Evolutionary conservation across 176 grass and related monocot genomes (phyloP).

Genomic region (Pharus latifolius): DNA sequence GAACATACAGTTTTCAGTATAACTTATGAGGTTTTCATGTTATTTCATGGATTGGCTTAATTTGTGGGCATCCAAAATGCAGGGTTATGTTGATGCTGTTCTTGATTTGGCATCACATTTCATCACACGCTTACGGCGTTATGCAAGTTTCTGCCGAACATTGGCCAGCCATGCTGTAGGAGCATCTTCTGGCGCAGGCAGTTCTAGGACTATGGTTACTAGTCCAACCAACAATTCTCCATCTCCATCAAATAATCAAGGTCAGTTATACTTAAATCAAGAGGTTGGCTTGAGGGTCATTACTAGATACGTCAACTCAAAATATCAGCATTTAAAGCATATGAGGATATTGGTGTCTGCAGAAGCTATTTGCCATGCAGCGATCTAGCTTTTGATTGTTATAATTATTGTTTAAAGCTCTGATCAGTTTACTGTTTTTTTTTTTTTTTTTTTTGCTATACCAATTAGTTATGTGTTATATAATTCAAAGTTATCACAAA

Average conservation of each 20-base stretch:
- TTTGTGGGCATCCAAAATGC: conserved; percentile 22
- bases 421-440: too few relatives aligned
- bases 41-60: conserved; percentile 14
- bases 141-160: conserved; percentile 99
- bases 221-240: conserved; percentile 86
- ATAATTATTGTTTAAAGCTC: too few relatives aligned
- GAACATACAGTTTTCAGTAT: background rate
- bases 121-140: conserved; percentile 86
- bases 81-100: conserved; percentile 96
- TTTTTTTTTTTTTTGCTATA: too few relatives aligned
- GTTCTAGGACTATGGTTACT: conserved; percentile 71
- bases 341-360: too few relatives aligned
- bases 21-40: background rate
- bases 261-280: conserved; percentile 21
- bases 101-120: conserved; percentile 99
- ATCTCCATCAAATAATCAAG: conserved; percentile 66
- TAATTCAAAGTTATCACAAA: too few relatives aligned
- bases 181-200: conserved; percentile 75
- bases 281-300: too few relatives aligned
- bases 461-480: too few relatives aligned
- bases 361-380: too few relatives aligned
- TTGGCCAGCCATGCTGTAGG: conserved; percentile 95
- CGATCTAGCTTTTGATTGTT: too few relatives aligned
- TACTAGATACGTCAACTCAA: too few relatives aligned
- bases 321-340: too few relatives aligned